phyloP scores from a whole-genome alignment of 257 asterid genomes.

The Sherardia arvensis region DNA sequence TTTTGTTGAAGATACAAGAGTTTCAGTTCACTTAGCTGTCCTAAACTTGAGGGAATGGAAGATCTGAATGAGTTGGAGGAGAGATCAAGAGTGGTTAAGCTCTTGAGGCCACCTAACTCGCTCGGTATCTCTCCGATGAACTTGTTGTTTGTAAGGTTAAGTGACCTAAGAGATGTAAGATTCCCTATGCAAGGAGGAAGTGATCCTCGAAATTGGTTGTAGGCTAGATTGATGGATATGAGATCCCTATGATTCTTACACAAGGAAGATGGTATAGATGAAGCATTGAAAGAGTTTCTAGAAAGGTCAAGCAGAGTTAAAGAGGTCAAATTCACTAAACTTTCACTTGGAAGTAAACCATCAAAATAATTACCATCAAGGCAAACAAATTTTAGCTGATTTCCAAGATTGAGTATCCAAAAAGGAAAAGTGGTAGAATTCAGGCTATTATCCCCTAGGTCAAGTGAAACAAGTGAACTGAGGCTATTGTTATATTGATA shows the following conservation, averaged over 20 bases:
- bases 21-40: background rate
- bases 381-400: background rate
- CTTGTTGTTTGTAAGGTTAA: background rate
- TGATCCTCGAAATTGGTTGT: background rate
- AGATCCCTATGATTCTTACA: background rate
- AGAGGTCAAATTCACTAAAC: background rate
- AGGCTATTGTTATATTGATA: background rate
- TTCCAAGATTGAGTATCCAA: background rate
- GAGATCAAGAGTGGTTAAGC: background rate
- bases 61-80: background rate
- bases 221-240: background rate
- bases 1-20: background rate
- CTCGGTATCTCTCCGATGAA: background rate
- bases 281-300: background rate
- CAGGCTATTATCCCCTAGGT: background rate
- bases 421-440: background rate
- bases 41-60: background rate
- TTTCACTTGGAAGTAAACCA: background rate
- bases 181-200: background rate
- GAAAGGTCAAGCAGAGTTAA: constrained; percentile 3
- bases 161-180: background rate
- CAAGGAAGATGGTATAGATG: background rate
- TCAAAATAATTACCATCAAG: background rate
- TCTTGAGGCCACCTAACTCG: background rate
- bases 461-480: background rate